These are phyloP conservation scores for Mortierella sp. DNA, from an alignment of 371 early-diverging fungal genomes.

Conservation along the genomic window DNA sequence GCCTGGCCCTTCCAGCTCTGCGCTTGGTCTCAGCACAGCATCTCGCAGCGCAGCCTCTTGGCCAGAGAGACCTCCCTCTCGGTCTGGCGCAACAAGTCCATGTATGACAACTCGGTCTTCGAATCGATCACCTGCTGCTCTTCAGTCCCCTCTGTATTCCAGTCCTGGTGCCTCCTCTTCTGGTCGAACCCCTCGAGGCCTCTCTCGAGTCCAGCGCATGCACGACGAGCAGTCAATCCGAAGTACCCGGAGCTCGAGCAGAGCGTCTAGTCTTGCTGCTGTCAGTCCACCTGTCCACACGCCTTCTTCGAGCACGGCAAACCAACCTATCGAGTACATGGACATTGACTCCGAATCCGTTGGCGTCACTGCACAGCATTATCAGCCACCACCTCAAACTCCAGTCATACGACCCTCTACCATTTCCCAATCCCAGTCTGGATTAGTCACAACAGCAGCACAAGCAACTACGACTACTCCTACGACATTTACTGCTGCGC, in stretches of 20 bases:
- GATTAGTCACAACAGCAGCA: background rate
- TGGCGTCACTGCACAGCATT: constrained; percentile 23
- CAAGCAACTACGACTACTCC: background rate
- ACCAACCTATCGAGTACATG: constrained; percentile 27
- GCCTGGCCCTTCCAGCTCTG: background rate
- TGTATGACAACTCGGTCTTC: constrained; percentile 12
- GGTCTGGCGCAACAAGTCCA: constrained; percentile 1
- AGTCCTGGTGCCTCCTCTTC: background rate
- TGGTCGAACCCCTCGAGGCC: constrained; percentile 51
- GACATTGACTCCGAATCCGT: constrained; percentile 43
- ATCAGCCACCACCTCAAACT: constrained; percentile 12
- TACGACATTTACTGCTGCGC: constrained; percentile 7
- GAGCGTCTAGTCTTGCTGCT: constrained; percentile 46
- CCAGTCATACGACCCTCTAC: background rate
- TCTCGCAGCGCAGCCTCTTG: constrained; percentile 6
- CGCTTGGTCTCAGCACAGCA: background rate
- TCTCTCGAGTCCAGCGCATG: constrained; percentile 51
- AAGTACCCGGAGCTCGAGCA: constrained; percentile 46
- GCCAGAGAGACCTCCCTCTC: constrained; percentile 28
- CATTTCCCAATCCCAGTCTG: background rate
- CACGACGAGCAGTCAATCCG: constrained; percentile 52
- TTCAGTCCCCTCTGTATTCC: constrained; percentile 10
- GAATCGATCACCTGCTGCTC: constrained; percentile 24
- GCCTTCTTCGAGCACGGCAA: background rate
- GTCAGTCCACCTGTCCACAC: constrained; percentile 15